Conservation (phyloP, 2,329 filamentous ascomycete genomes). For the Fusarium paranaense region DNA sequence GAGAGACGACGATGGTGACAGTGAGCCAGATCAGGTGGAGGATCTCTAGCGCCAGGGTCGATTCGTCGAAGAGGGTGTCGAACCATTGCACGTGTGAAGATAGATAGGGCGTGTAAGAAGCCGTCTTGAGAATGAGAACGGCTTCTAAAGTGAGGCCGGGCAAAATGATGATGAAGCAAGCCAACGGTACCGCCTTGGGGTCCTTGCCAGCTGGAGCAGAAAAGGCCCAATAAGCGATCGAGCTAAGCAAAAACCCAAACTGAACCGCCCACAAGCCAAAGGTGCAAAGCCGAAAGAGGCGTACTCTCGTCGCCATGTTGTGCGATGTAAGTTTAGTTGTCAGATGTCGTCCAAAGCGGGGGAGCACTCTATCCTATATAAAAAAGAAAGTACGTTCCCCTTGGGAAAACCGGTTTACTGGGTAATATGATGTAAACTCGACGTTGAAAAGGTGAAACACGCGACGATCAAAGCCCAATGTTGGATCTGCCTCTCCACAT, state of each 20-base stretch:
- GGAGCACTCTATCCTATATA: not conserved
- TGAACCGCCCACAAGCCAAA: slow-evolving; percentile 26
- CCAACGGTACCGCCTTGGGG: not conserved
- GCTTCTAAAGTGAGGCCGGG: slow-evolving; percentile 18
- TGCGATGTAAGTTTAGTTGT: not conserved
- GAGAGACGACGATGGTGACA: slow-evolving; percentile 6
- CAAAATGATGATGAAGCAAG: not conserved
- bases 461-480: slow-evolving; percentile 11
- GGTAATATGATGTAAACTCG: not conserved
- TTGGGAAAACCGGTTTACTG: not conserved
- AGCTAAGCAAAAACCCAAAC: slow-evolving; percentile 4
- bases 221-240: not conserved
- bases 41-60: slow-evolving; percentile 29
- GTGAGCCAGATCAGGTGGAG: slow-evolving; percentile 31
- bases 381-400: not conserved
- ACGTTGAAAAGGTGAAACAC: not conserved
- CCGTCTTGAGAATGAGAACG: slow-evolving; percentile 41
- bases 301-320: not conserved
- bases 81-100: slow-evolving; percentile 1
- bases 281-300: not conserved
- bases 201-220: not conserved
- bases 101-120: slow-evolving; percentile 19
- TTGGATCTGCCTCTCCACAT: not conserved
- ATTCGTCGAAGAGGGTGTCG: slow-evolving; percentile 31
- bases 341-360: slow-evolving; percentile 1